Evolutionary conservation across 176 grass and related monocot species (phyloP).

Genomic region (Eleusine coracana): DNA sequence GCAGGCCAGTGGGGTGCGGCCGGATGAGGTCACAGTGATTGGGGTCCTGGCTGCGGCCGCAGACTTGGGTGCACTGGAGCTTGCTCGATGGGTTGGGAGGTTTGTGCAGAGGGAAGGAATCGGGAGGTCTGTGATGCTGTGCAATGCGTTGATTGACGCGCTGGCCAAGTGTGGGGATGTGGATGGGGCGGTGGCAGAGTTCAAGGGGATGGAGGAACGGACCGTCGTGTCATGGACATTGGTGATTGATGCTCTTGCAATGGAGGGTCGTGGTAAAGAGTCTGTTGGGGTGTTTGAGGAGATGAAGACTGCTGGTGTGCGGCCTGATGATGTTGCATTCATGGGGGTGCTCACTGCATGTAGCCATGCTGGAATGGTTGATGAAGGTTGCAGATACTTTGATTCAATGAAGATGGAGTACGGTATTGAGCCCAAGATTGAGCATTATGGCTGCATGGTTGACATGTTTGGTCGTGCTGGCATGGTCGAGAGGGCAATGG

Average conservation of each 20-base stretch:
- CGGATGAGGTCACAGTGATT: constrained; percentile 59
- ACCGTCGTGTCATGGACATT: constrained; percentile 68
- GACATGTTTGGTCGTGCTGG: constrained; percentile 72
- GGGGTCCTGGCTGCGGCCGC: constrained; percentile 54
- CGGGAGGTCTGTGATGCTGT: constrained; percentile 39
- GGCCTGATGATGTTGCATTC: constrained; percentile 63
- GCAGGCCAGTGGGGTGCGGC: constrained; percentile 45
- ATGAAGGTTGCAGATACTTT: constrained; percentile 60
- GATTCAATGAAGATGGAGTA: constrained; percentile 54
- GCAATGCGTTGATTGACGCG: constrained; percentile 62
- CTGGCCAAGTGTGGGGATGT: constrained; percentile 75
- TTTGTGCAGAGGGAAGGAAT: constrained; percentile 54
- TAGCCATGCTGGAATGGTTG: constrained; percentile 64
- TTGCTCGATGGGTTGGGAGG: constrained; percentile 53
- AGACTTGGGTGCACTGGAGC: constrained; percentile 72
- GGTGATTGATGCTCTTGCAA: constrained; percentile 72
- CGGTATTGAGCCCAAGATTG: constrained; percentile 65
- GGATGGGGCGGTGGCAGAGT: constrained; percentile 50
- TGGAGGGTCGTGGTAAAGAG: constrained; percentile 66
- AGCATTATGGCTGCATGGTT: constrained; percentile 79
- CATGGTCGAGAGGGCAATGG: constrained; percentile 54
- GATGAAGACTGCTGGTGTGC: constrained; percentile 50
- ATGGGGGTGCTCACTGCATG: constrained; percentile 75
- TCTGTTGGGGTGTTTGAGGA: constrained; percentile 53
- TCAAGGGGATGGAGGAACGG: constrained; percentile 54